Base-by-base conservation (phyloP, 208 protist species). In the Borovskyia barvae region DNA sequence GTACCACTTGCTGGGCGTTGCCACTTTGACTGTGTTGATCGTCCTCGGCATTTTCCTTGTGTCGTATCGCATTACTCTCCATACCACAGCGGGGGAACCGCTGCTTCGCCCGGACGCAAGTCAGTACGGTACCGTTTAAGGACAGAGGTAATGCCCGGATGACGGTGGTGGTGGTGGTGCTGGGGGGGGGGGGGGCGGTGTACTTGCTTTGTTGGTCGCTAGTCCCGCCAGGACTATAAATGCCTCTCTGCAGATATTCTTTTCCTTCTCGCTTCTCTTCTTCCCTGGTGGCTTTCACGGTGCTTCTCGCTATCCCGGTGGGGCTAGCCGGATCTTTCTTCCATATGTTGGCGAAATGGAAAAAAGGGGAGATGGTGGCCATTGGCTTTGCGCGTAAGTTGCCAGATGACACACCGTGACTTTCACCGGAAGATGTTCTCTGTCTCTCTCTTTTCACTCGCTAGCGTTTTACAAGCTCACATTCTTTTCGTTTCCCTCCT, bases 111-210 rank as follows among this genome's bases (percentile, higher is more conserved):
- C 25, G 54, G 24, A 40, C n/a, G 24, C 47, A 17, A 58, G 29
- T 19, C 45, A 45, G 7, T 70, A 70, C 37, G 64, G 64, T 19
- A 50, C 64, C 3, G 54, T 52, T 29, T 70, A 70, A 39, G 3
- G 25, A 19, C 32, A 17, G 17, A 1, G 3, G 19, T 14, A 15
- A 17, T 5, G 1, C 19, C 5, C 17, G 15, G 29, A 28, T 26
- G 24, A 4, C 17, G n/a, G 14, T 1, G 28, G 15, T 29, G 28
- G n/a, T 26, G 11, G 17, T 9, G 22, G 26, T 22, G 8, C 42
- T 5, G 22, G 29, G 22, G 8, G 42, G 8, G 39, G 7, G n/a
- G n/a, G n/a, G n/a, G n/a, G n/a, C n/a, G n/a, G n/a, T n/a, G n/a
- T n/a, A 8, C 24, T 17, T 19, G 48, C 14, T 22, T 39, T 54